phyloP scores from a whole-genome alignment of 306 rosid species.

The Vicia villosa region DNA sequence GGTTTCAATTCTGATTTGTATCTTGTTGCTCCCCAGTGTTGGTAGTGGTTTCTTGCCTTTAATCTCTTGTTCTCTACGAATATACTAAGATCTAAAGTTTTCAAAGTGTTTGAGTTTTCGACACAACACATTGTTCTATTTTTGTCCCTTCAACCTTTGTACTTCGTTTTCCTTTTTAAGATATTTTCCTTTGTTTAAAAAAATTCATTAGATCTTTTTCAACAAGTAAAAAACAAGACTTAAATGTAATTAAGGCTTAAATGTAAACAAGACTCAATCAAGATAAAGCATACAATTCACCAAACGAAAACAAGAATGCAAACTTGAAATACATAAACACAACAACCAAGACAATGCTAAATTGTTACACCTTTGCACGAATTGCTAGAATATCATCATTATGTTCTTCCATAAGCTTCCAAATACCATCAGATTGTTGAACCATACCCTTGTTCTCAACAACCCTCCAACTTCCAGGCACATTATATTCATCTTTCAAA shows the following conservation, averaged over 20 bases:
- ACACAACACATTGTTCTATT: too few relatives aligned
- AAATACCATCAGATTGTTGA: constrained; percentile 63
- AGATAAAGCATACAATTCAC: background rate
- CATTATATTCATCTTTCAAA: constrained; percentile 54
- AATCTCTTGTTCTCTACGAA: too few relatives aligned
- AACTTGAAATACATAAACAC: background rate
- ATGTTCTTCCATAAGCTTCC: constrained; percentile 53
- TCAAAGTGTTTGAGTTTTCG: too few relatives aligned
- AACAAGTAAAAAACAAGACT: background rate
- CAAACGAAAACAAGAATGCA: background rate
- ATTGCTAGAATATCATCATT: background rate
- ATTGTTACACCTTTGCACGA: background rate
- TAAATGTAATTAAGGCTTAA: background rate
- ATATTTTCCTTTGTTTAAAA: too few relatives aligned
- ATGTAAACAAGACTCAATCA: too few relatives aligned
- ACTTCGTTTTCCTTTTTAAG: too few relatives aligned
- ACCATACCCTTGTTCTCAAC: constrained; percentile 62
- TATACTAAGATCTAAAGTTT: too few relatives aligned
- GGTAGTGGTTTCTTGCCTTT: too few relatives aligned
- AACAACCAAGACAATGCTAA: background rate
- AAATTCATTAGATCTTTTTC: background rate
- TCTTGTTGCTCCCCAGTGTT: too few relatives aligned
- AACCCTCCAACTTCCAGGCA: constrained; percentile 57
- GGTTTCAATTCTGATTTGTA: too few relatives aligned
- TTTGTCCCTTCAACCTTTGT: too few relatives aligned